Conservation (phyloP, 441 rosid genomes). For the Gossypium gossypioides region DNA sequence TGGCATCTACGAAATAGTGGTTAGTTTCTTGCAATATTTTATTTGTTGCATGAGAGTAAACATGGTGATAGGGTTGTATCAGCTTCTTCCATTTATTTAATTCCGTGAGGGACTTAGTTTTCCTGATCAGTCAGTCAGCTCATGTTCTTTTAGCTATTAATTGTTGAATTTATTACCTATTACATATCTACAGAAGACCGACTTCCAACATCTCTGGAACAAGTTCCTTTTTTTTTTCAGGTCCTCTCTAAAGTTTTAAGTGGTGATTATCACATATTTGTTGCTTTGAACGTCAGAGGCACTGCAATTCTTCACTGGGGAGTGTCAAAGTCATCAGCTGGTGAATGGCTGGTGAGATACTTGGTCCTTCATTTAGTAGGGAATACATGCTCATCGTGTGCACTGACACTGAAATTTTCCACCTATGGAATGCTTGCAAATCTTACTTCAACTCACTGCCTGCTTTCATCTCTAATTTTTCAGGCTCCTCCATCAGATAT, state of each 20-base stretch:
- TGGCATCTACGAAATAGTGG: constrained; percentile 40
- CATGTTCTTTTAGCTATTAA: not conserved
- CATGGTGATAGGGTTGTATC: not conserved
- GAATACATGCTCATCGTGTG: not conserved
- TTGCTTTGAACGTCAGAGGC: constrained; percentile 45
- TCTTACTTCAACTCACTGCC: not conserved
- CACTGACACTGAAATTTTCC: not conserved
- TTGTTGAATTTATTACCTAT: not conserved
- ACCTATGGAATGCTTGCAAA: not conserved
- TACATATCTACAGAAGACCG: not conserved
- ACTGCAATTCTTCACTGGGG: constrained; percentile 58
- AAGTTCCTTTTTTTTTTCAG: constrained; percentile 19
- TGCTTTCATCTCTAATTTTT: constrained; percentile 13
- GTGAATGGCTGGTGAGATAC: constrained; percentile 56
- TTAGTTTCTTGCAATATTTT: constrained; percentile 25
- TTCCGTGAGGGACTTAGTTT: not conserved
- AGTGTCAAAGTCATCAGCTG: constrained; percentile 37
- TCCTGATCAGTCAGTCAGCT: not conserved
- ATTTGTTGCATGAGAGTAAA: constrained; percentile 2
- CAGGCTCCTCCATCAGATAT: constrained; percentile 52
- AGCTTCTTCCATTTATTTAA: not conserved
- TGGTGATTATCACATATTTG: constrained; percentile 35
- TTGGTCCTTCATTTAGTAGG: constrained; percentile 8
- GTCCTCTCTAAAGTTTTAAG: constrained; percentile 31
- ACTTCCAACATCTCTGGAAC: not conserved